Percentiles rank a stretch among this genome's conserved stretches.
phyloP scores from a whole-genome alignment of 768 basidiomycete genomes.

The Porpolomopsis calyptriformis region DNA sequence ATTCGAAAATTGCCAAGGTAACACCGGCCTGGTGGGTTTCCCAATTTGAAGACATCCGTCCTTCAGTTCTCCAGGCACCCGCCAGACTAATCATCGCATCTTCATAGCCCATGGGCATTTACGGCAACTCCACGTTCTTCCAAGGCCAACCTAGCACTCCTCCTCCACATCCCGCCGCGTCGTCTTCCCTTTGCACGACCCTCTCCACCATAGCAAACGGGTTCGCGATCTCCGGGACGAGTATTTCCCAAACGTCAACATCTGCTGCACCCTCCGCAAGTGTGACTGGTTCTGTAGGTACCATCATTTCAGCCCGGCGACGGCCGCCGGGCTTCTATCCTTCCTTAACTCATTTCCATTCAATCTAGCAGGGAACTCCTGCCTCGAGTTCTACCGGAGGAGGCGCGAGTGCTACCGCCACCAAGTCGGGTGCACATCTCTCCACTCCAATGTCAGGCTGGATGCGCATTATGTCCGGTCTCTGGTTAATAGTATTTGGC shows the following conservation, averaged over 20 bases:
- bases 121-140: constrained; percentile 53
- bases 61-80: too few relatives aligned
- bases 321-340: too few relatives aligned
- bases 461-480: background rate
- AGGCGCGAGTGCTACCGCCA: background rate
- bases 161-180: constrained; percentile 41
- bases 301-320: background rate
- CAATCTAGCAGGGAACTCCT: background rate
- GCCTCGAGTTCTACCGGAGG: background rate
- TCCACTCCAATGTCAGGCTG: background rate
- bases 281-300: constrained; percentile 17
- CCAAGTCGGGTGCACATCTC: background rate
- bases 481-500: background rate
- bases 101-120: constrained; percentile 57
- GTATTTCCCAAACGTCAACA: constrained; percentile 10
- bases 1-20: constrained; percentile 43
- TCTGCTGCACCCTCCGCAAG: constrained; percentile 9
- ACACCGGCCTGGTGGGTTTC: constrained; percentile 34
- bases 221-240: constrained; percentile 23
- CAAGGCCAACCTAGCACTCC: constrained; percentile 54
- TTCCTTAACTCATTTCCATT: too few relatives aligned
- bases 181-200: constrained; percentile 50
- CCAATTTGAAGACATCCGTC: background rate
- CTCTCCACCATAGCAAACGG: constrained; percentile 43
- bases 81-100: background rate